phyloP scores from a whole-genome alignment of 1,284 basidiomycete species.

The Ustilago crameri region DNA sequence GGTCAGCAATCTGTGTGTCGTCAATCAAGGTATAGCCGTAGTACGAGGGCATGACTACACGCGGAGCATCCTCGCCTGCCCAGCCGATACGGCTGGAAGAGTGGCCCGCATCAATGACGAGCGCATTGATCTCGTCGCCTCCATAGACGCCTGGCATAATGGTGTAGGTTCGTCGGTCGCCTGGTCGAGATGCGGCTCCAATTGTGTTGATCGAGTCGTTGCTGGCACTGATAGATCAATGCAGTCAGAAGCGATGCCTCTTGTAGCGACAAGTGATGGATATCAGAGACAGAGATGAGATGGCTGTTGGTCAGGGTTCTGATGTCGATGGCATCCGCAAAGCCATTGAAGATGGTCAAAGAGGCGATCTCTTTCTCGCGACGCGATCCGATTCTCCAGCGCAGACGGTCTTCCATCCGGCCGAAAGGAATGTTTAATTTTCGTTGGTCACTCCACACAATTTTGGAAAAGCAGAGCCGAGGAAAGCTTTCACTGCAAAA shows the following conservation, averaged over 20 bases:
- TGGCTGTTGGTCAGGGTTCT: too few relatives aligned
- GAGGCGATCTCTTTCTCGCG: conserved; percentile 25
- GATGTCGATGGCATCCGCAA: too few relatives aligned
- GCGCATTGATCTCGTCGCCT: conserved; percentile 87
- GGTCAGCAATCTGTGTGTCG: conserved; percentile 66
- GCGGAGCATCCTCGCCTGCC: conserved; percentile 95
- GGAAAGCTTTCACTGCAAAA: too few relatives aligned
- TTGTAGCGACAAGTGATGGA: background rate
- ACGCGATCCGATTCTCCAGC: conserved; percentile 20
- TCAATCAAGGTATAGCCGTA: conserved; percentile 78
- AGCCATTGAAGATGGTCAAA: conserved; percentile 7
- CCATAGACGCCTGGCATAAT: conserved; percentile 67
- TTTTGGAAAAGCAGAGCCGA: too few relatives aligned
- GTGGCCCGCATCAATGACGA: conserved; percentile 93
- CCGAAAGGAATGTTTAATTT: too few relatives aligned
- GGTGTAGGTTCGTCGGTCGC: background rate
- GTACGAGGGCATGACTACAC: conserved; percentile 86
- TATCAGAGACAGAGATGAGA: background rate
- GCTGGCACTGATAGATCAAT: too few relatives aligned
- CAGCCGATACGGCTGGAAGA: conserved; percentile 86
- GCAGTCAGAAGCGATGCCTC: too few relatives aligned
- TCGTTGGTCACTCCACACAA: conserved; percentile 24
- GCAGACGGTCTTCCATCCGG: conserved; percentile 27
- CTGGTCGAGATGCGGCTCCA: background rate
- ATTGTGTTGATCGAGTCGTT: too few relatives aligned